Percentiles rank a stretch among this genome's conserved stretches.
Evolutionary conservation across 73 alveolate genomes (phyloP).

Genomic region (Uronychia setigera): DNA sequence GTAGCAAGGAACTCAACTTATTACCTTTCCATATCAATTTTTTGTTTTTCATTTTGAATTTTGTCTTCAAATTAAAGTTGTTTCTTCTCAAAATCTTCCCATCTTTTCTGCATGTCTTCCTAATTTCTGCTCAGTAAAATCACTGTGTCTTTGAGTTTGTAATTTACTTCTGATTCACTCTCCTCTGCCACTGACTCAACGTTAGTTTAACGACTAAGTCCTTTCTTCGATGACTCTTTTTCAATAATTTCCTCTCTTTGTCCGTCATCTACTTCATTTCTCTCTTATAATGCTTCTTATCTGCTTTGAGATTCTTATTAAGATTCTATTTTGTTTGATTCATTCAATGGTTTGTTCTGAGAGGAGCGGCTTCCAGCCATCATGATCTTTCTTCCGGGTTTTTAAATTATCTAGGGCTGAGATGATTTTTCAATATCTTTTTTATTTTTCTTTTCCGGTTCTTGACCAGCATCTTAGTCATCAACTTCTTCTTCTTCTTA

Average conservation of each 20-base stretch:
- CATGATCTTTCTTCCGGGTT: background rate
- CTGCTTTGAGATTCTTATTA: background rate
- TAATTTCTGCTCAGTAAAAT: slow-evolving; percentile 11
- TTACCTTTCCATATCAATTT: slow-evolving; percentile 7
- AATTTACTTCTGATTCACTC: slow-evolving; percentile 2
- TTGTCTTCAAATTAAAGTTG: slow-evolving; percentile 25
- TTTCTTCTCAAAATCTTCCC: slow-evolving; percentile 51
- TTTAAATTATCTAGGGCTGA: background rate
- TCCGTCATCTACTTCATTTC: background rate
- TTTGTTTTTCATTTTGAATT: slow-evolving; percentile 8
- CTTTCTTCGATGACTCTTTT: background rate
- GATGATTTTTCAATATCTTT: background rate
- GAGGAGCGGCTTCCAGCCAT: background rate
- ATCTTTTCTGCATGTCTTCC: slow-evolving; percentile 21
- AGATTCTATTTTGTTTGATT: background rate
- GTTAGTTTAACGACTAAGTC: background rate
- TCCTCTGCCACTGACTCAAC: background rate
- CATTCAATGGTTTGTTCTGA: too few species aligned
- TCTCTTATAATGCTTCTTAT: background rate
- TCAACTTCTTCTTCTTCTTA: background rate
- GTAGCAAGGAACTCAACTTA: background rate
- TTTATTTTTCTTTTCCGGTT: background rate
- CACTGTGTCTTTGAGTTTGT: slow-evolving; percentile 28
- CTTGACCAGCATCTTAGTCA: background rate
- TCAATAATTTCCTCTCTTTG: background rate